A percentile compares a stretch with the other conserved stretches of the same genome.
Conservation (phyloP, 345 rosid species). For the Eucalyptus pauciflora region DNA sequence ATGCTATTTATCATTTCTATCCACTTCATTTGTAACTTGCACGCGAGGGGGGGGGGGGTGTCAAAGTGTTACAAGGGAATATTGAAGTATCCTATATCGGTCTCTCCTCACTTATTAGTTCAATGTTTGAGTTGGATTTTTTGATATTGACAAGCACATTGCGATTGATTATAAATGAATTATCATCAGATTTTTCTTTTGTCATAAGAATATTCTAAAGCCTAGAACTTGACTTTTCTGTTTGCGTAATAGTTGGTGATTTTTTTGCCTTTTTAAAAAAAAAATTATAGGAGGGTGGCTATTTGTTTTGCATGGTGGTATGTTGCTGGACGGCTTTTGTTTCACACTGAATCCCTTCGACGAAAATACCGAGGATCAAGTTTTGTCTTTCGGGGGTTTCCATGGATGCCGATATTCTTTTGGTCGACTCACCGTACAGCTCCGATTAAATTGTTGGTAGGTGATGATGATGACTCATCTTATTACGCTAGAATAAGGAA, state of each 20-base stretch:
- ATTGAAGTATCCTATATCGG: not conserved
- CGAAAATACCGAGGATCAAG: not conserved
- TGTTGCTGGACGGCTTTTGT: not conserved
- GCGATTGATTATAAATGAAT: not conserved
- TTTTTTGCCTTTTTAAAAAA: not conserved
- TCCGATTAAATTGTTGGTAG: not conserved
- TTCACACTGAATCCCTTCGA: not conserved
- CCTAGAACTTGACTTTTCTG: not conserved
- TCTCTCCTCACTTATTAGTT: not conserved
- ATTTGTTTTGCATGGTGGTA: not conserved
- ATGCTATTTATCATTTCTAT: not conserved
- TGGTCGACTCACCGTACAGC: not conserved
- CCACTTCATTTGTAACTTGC: not conserved
- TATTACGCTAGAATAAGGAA: not conserved
- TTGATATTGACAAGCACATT: not conserved
- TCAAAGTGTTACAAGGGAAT: rapidly evolving
- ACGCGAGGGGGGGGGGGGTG: rapidly evolving
- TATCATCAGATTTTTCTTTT: not conserved
- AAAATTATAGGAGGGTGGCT: not conserved
- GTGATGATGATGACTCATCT: not conserved
- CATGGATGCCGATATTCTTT: not conserved
- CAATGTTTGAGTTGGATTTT: not conserved
- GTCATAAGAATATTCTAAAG: not conserved
- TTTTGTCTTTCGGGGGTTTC: not conserved
- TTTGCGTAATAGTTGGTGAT: not conserved